Percentiles rank a stretch among this genome's conserved stretches.
phyloP scores from a whole-genome alignment of 257 asterid species.

The Solanum stenotomum region DNA sequence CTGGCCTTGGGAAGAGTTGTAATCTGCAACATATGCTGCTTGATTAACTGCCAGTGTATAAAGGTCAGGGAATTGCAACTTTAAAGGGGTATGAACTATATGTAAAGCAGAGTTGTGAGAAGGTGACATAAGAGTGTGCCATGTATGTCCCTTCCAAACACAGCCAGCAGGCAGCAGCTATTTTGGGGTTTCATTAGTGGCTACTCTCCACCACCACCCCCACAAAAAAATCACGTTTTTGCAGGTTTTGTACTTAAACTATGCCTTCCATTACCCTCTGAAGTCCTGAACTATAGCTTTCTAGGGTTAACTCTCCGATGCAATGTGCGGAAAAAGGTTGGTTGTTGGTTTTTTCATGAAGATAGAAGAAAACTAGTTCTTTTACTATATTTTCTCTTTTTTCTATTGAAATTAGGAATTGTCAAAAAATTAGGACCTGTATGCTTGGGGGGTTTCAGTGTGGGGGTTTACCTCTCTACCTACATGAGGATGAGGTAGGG shows the following conservation, averaged over 20 bases:
- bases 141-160: not conserved
- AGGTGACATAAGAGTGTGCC: not conserved
- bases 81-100: not conserved
- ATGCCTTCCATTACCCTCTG: not conserved
- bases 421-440: not conserved
- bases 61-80: not conserved
- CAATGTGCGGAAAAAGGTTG: not conserved
- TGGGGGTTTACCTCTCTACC: not conserved
- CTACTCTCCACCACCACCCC: not conserved
- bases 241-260: not conserved
- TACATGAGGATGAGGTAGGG: not conserved
- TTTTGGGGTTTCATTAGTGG: not conserved
- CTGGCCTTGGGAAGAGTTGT: not conserved
- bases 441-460: not conserved
- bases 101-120: not conserved
- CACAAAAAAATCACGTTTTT: not conserved
- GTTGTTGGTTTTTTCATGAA: not conserved
- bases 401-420: not conserved
- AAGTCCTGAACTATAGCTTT: not conserved
- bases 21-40: not conserved
- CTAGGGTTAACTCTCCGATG: not conserved
- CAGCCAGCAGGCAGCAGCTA: not conserved
- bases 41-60: not conserved
- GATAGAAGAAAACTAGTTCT: not conserved
- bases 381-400: not conserved